Percentiles rank a stretch among this genome's conserved stretches.
Conservation (phyloP, 768 basidiomycete genomes). For the Suillus discolor region DNA sequence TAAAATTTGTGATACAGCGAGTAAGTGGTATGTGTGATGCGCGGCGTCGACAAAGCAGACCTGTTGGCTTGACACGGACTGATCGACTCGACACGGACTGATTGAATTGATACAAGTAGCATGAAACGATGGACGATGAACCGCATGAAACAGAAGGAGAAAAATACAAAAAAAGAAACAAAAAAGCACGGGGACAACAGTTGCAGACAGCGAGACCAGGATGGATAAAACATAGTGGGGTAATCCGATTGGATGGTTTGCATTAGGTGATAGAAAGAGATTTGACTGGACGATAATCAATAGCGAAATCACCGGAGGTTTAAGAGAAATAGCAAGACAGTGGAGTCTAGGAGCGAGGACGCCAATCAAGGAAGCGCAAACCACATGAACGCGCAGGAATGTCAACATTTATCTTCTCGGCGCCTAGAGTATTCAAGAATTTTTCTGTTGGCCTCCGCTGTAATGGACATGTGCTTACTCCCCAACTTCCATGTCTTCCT, state of each 20-base stretch:
- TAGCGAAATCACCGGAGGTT: background rate
- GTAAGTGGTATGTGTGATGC: background rate
- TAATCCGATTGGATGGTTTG: background rate
- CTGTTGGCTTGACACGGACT: background rate
- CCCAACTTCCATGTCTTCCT: conserved; percentile 29
- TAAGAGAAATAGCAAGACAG: background rate
- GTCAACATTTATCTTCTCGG: background rate
- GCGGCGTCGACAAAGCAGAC: background rate
- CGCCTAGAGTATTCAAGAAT: background rate
- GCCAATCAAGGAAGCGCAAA: background rate
- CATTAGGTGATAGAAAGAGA: conserved; percentile 2
- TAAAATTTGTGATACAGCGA: background rate
- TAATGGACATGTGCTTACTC: conserved; percentile 5
- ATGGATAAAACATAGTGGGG: background rate
- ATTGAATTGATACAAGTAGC: conserved; percentile 1
- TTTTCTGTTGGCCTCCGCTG: background rate
- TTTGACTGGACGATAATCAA: background rate
- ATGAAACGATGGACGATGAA: background rate
- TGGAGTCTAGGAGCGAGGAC: background rate
- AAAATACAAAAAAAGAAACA: background rate
- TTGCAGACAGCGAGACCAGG: conserved; percentile 1
- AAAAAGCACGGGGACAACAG: background rate
- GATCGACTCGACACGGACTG: background rate
- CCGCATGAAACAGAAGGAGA: background rate
- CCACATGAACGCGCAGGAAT: background rate